phyloP scores from a whole-genome alignment of 352 stramenopile genomes.

The Blastocystis sp. region DNA sequence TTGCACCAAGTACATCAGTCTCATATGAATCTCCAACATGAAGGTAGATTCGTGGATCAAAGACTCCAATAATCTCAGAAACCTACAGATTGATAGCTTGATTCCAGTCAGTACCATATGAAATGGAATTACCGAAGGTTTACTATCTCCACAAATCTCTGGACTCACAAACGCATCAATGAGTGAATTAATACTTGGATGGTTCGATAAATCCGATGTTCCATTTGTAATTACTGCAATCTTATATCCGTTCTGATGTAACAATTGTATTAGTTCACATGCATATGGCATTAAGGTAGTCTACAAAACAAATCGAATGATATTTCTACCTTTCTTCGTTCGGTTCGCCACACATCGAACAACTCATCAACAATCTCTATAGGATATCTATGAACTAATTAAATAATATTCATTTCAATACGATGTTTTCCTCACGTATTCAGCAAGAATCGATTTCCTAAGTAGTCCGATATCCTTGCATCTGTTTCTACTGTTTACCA shows the following conservation, averaged over 20 bases:
- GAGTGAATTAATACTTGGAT: background rate
- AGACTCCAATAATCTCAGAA: background rate
- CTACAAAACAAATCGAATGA: background rate
- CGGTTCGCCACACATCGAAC: slow-evolving; percentile 28
- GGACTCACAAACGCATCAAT: slow-evolving; percentile 25
- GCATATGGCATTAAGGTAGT: slow-evolving; percentile 25
- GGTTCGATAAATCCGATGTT: background rate
- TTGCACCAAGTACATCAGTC: slow-evolving; percentile 15
- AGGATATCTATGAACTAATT: background rate
- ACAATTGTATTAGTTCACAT: background rate
- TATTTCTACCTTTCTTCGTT: slow-evolving; percentile 13
- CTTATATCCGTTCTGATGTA: background rate
- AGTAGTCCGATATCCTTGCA: slow-evolving; percentile 32
- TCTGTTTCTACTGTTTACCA: background rate
- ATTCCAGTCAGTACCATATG: background rate
- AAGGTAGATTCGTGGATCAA: slow-evolving; percentile 5
- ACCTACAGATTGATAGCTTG: background rate
- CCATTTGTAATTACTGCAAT: slow-evolving; percentile 44
- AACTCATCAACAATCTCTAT: background rate
- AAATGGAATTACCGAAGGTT: slow-evolving; percentile 2
- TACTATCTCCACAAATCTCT: slow-evolving; percentile 25
- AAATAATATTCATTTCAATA: background rate
- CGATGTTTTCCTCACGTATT: background rate
- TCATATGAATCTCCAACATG: slow-evolving; percentile 17
- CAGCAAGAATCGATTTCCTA: background rate